Evolutionary conservation across 2,329 filamentous ascomycete species (phyloP).

Genomic region (Zalaria obscura): DNA sequence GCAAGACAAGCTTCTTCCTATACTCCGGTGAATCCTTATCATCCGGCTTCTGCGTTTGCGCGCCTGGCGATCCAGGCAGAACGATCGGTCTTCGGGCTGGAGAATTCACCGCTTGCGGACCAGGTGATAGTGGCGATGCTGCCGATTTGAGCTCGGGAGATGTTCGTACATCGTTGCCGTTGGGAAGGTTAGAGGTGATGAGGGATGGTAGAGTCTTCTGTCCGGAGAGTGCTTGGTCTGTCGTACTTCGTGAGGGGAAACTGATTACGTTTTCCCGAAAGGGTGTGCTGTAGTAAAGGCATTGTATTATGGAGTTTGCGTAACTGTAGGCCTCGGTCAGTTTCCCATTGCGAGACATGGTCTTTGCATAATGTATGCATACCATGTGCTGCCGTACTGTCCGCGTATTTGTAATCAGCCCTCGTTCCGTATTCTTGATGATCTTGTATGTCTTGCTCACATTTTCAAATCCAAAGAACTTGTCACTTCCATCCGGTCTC

Average conservation of each 20-base stretch:
- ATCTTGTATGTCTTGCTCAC: slow-evolving; percentile 39
- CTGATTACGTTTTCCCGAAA: slow-evolving; percentile 92
- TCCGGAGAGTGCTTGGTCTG: not conserved
- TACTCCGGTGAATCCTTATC: slow-evolving; percentile 92
- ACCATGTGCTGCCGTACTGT: slow-evolving; percentile 97
- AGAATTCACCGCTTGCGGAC: slow-evolving; percentile 4
- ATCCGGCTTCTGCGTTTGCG: slow-evolving; percentile 47
- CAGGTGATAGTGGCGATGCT: not conserved
- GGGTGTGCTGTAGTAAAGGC: slow-evolving; percentile 84
- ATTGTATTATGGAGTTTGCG: slow-evolving; percentile 96
- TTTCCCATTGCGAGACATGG: not conserved
- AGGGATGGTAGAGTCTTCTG: not conserved
- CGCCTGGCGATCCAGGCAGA: slow-evolving; percentile 7
- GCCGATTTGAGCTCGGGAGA: slow-evolving; percentile 1
- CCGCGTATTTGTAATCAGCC: slow-evolving; percentile 4
- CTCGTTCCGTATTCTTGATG: not conserved
- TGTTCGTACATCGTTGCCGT: not conserved
- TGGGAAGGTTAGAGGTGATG: not conserved
- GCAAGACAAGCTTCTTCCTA: slow-evolving; percentile 91
- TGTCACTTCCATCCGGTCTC: slow-evolving; percentile 80
- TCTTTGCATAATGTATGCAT: slow-evolving; percentile 20
- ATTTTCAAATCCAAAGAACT: slow-evolving; percentile 97
- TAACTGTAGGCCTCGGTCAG: slow-evolving; percentile 45
- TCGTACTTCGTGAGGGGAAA: slow-evolving; percentile 43
- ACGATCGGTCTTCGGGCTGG: slow-evolving; percentile 7